These are phyloP conservation scores for Amanita pseudoporphyria DNA, from an alignment of 768 basidiomycete genomes.

Conservation along the genomic window DNA sequence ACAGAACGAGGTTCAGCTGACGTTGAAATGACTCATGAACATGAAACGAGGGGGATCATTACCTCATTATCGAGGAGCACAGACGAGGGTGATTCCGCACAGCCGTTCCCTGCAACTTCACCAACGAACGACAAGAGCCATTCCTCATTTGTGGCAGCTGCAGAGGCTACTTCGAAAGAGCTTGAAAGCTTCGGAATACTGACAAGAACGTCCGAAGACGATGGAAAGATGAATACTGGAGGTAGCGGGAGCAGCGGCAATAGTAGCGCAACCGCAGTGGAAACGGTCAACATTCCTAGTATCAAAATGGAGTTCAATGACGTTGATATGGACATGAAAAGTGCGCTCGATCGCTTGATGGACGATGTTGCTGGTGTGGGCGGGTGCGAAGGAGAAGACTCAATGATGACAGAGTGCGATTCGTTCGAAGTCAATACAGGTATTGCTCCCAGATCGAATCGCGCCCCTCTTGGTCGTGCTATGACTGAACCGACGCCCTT, in stretches of 20 bases:
- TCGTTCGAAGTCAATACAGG: constrained; percentile 21
- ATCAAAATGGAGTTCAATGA: constrained; percentile 38
- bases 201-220: constrained; percentile 5
- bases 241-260: constrained; percentile 10
- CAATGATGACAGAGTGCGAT: constrained; percentile 32
- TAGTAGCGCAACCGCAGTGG: constrained; percentile 2
- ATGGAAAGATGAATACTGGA: background rate
- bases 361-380: constrained; percentile 50
- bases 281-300: background rate
- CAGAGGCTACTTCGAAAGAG: constrained; percentile 37
- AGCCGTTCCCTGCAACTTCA: constrained; percentile 12
- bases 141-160: background rate
- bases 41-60: constrained; percentile 24
- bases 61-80: constrained; percentile 20
- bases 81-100: constrained; percentile 29
- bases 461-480: constrained; percentile 31
- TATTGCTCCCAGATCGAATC: constrained; percentile 16
- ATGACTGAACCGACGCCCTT: constrained; percentile 42
- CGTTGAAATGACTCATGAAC: constrained; percentile 23
- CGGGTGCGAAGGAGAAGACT: constrained; percentile 27
- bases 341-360: constrained; percentile 65
- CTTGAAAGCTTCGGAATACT: constrained; percentile 33
- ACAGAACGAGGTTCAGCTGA: background rate
- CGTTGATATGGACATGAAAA: constrained; percentile 62
- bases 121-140: background rate